Base-by-base conservation (phyloP, 306 rosid species). In the Cicer bijugum region DNA sequence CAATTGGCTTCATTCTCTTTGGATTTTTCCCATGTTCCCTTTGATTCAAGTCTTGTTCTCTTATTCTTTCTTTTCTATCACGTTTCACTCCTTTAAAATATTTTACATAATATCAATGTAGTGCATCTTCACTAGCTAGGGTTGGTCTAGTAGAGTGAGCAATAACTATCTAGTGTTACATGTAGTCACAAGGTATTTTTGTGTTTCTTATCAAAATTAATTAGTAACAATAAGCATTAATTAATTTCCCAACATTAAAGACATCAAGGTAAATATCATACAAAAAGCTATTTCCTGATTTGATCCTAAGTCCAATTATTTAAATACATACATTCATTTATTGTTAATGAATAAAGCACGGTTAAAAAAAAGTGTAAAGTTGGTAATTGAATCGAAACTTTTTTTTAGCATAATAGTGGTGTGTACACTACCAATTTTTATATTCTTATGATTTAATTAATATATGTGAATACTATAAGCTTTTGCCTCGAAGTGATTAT, bases 321-420 rank as follows among this genome's bases (percentile, higher is more conserved):
- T 82, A 90, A 81, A 80, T 66, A 57, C 17, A 43, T 19, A 35
- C 43, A 56, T 16, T 4, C 48, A 78, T 75, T 66, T 58, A 35
- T 28, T 57, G 52, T 74, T 37, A 69, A 64, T 19, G 80, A 61
- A 59, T 63, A 83, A 77, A 85, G 82, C 8, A 42, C 72, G 64
- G 79, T 83, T 59, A 83, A 74, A 80, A 79, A 68, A 33, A 16
- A 16, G 85, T 75, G 83, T 71, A 82, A 85, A 88, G 83, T 80
- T 74, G 45, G 40, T 46, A 67, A 28, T 16, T 62, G 66, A 38
- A 74, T 38, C 75, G 73, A 76, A 83, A 66, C 82, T 75, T 85
- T 89, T 85, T 89, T 87, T 16, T 16, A 89, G 92, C 79, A 80
- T 79, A 78, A 84, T 80, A 87, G 85, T 86, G 80, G 78, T 67